Percentiles rank a stretch among this genome's conserved stretches.
Evolutionary conservation across 768 basidiomycete genomes (phyloP).

Genomic region (Coprinellus aureogranulatus): DNA sequence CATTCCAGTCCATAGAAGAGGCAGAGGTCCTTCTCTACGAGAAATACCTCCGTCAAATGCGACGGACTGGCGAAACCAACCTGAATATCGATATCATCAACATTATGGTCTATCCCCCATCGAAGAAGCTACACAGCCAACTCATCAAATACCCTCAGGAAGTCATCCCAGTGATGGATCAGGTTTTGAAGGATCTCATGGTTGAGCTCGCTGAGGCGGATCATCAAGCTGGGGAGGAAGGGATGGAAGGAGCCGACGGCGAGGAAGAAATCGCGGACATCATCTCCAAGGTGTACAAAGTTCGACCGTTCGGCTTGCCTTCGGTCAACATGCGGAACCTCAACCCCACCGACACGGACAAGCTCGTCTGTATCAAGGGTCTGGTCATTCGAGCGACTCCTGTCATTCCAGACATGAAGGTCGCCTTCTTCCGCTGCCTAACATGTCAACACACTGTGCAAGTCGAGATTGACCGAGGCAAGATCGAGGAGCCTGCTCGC

Average conservation of each 20-base stretch:
- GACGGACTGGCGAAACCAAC: constrained; percentile 88
- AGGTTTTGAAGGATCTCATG: constrained; percentile 91
- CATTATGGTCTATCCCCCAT: constrained; percentile 80
- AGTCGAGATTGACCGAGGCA: constrained; percentile 96
- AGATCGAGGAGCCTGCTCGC: constrained; percentile 87
- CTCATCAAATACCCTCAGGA: constrained; percentile 95
- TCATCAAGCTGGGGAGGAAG: constrained; percentile 63
- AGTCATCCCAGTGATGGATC: constrained; percentile 96
- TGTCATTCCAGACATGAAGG: constrained; percentile 98
- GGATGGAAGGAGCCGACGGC: constrained; percentile 72
- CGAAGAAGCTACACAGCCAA: constrained; percentile 79
- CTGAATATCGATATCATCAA: constrained; percentile 90
- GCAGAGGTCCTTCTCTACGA: constrained; percentile 76
- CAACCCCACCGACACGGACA: constrained; percentile 96
- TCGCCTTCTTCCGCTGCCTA: constrained; percentile 96
- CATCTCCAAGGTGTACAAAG: constrained; percentile 85
- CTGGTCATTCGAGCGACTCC: constrained; percentile 96
- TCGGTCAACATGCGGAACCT: constrained; percentile 92
- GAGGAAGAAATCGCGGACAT: constrained; percentile 89
- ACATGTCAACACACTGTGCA: constrained; percentile 96
- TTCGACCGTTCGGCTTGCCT: constrained; percentile 83
- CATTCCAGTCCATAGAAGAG: constrained; percentile 58
- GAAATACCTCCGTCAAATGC: constrained; percentile 77
- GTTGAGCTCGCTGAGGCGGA: constrained; percentile 83
- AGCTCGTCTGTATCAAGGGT: constrained; percentile 93